Evolutionary conservation across 1,139 yeast species (phyloP).

Genomic region (Hyphopichia fennica): DNA sequence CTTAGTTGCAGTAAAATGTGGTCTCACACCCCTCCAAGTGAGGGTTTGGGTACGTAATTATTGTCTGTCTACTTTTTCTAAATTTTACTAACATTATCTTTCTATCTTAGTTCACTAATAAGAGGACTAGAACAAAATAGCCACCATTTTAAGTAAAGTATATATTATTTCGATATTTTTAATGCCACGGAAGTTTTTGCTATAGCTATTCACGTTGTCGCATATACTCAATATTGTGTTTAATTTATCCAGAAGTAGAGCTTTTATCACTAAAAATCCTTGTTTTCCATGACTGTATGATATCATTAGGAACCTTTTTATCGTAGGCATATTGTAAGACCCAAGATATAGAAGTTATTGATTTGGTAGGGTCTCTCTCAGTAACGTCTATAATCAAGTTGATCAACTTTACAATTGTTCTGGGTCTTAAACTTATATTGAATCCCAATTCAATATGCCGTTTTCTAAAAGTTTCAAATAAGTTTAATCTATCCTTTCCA

Average conservation of each 20-base stretch:
- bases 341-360: slow-evolving; percentile 11
- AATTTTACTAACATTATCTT: not conserved
- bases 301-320: slow-evolving; percentile 9
- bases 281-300: slow-evolving; percentile 7
- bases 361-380: slow-evolving; percentile 10
- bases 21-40: slow-evolving; percentile 26
- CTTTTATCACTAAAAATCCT: not conserved
- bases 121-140: too few relatives aligned
- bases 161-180: too few relatives aligned
- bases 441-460: slow-evolving; percentile 18
- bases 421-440: slow-evolving; percentile 15
- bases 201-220: too few relatives aligned
- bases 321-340: slow-evolving; percentile 12
- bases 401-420: slow-evolving; percentile 14
- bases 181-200: too few relatives aligned
- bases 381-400: slow-evolving; percentile 9
- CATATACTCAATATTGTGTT: too few relatives aligned
- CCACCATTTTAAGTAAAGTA: too few relatives aligned
- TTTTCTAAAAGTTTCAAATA: slow-evolving; percentile 20
- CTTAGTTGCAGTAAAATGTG: slow-evolving; percentile 26
- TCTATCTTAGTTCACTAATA: too few relatives aligned
- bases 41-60: slow-evolving; percentile 31
- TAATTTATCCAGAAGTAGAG: too few relatives aligned
- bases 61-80: not conserved
- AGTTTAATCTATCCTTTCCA: slow-evolving; percentile 15